phyloP scores from a whole-genome alignment of 768 basidiomycete species.

The Postia placenta region DNA sequence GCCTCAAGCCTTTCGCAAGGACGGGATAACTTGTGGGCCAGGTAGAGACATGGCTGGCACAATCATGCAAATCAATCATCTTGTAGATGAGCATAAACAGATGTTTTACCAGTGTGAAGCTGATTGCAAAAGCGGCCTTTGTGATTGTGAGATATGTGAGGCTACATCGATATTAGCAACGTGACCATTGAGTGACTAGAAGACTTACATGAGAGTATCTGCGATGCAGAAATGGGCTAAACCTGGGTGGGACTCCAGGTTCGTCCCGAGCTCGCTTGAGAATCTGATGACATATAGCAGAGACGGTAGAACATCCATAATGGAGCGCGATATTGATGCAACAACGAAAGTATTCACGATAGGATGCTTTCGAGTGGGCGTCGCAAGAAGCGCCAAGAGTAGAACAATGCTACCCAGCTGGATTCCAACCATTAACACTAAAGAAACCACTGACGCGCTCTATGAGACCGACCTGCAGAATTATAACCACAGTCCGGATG shows the following conservation, averaged over 20 bases:
- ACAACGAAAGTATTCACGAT: slow-evolving; percentile 17
- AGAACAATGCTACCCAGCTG: slow-evolving; percentile 11
- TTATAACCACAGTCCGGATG: slow-evolving; percentile 13
- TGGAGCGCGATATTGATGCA: slow-evolving; percentile 12
- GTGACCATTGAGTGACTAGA: neutral
- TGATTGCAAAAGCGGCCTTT: slow-evolving; percentile 18
- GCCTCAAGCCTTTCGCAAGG: neutral
- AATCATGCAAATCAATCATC: neutral
- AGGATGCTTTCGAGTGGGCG: slow-evolving; percentile 17
- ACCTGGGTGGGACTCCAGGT: neutral
- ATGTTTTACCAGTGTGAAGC: slow-evolving; percentile 16
- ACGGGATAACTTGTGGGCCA: slow-evolving; percentile 8
- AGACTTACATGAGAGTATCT: slow-evolving; percentile 13
- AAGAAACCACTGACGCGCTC: too few relatives aligned
- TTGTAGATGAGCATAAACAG: neutral
- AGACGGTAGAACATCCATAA: slow-evolving; percentile 11
- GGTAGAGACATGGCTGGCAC: slow-evolving; percentile 14
- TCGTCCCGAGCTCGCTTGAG: neutral
- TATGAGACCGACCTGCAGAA: slow-evolving; percentile 16
- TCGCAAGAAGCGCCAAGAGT: slow-evolving; percentile 10
- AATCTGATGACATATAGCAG: slow-evolving; percentile 4
- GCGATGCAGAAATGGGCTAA: slow-evolving; percentile 13
- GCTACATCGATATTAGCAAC: slow-evolving; percentile 1
- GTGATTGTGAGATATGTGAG: slow-evolving; percentile 16
- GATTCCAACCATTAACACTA: neutral